A percentile compares a stretch with the other conserved stretches of the same genome.
phyloP scores from a whole-genome alignment of 371 early-diverging fungal species.

The Rhizopus arrhizus region DNA sequence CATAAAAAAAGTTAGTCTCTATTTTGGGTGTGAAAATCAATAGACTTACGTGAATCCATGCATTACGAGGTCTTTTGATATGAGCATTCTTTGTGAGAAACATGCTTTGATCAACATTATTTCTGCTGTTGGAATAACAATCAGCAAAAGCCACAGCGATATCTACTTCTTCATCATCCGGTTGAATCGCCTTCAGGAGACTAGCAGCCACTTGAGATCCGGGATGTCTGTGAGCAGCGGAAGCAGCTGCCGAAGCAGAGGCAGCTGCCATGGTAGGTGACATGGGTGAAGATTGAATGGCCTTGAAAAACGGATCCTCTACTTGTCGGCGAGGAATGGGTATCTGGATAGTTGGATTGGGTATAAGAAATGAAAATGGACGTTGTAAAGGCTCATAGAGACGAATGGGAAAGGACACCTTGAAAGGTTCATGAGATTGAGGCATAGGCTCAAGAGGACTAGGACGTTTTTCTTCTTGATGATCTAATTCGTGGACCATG shows the following conservation, averaged over 20 bases:
- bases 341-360: conserved; percentile 14
- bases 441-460: conserved; percentile 30
- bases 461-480: conserved; percentile 10
- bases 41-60: conserved; percentile 39
- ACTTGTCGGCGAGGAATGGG: conserved; percentile 18
- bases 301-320: background rate
- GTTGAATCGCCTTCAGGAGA: conserved; percentile 26
- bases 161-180: background rate
- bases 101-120: conserved; percentile 24
- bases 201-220: conserved; percentile 39
- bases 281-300: conserved; percentile 10
- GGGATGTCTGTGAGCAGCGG: conserved; percentile 32
- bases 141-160: background rate
- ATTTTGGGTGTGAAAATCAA: too few relatives aligned
- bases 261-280: conserved; percentile 40
- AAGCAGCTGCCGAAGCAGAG: conserved; percentile 32
- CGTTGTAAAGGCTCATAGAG: background rate
- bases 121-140: background rate
- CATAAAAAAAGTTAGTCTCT: background rate
- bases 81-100: conserved; percentile 40
- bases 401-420: background rate
- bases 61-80: conserved; percentile 42
- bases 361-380: conserved; percentile 3
- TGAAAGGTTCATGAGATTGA: conserved; percentile 1
- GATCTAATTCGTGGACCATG: background rate